These are phyloP conservation scores for Xylaria arbuscula DNA, from an alignment of 2,329 filamentous ascomycete species.

Conservation along the genomic window DNA sequence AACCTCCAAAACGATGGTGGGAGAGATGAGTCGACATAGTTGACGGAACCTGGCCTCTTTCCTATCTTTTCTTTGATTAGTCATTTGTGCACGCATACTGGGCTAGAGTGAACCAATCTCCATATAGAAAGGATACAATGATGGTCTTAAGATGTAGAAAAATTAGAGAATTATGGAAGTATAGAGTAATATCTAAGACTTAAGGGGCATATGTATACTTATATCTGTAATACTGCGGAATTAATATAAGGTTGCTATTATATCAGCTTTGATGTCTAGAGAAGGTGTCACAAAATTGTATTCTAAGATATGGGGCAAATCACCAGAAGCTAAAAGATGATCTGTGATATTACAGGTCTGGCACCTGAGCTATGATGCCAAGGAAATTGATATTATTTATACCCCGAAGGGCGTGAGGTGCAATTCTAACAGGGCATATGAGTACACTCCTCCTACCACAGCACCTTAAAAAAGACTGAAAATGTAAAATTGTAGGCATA, in stretches of 20 bases:
- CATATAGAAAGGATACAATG: constrained; percentile 1
- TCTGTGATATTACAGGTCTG: no score
- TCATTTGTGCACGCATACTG: not conserved
- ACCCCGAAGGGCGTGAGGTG: no score
- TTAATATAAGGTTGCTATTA: not conserved
- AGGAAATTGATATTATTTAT: no score
- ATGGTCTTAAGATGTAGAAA: not conserved
- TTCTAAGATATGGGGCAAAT: no score
- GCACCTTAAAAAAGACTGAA: no score
- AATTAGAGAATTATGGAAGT: not conserved
- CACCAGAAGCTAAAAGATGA: no score
- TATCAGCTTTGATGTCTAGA: no score
- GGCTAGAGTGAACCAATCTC: constrained; percentile 1
- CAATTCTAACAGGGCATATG: no score
- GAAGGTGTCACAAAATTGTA: no score
- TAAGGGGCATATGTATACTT: not conserved
- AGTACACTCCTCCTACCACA: no score
- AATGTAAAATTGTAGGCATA: no score
- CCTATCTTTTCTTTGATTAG: not conserved
- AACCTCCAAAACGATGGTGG: constrained; percentile 37
- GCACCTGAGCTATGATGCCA: no score
- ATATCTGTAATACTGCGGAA: not conserved
- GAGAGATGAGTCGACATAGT: constrained; percentile 39
- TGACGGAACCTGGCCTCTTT: not conserved
- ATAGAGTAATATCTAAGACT: not conserved